Conservation (phyloP, 1,284 basidiomycete species). For the Phylloboletellus chloephorus region DNA sequence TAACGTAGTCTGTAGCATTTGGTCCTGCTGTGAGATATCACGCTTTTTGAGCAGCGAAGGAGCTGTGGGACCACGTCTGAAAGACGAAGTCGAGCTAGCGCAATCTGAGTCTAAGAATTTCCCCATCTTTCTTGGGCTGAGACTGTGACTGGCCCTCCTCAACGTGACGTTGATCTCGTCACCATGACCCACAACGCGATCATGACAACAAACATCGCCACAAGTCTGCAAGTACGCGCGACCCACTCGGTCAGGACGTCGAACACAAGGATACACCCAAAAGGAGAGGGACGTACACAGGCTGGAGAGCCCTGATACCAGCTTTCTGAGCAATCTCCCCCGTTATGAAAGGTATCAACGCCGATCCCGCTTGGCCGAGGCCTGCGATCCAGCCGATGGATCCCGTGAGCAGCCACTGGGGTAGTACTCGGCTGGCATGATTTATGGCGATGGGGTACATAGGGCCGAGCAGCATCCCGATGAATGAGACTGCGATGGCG, state of each 20-base stretch:
- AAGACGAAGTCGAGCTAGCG: no score
- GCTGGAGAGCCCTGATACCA: constrained; percentile 47
- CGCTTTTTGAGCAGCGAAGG: no score
- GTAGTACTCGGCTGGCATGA: constrained; percentile 42
- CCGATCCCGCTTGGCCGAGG: constrained; percentile 49
- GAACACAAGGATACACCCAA: no score
- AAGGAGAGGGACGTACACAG: constrained; percentile 38
- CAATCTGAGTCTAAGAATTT: no score
- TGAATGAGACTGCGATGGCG: constrained; percentile 48
- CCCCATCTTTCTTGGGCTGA: not conserved
- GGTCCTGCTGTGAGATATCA: no score
- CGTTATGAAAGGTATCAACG: constrained; percentile 50
- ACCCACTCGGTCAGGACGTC: no score
- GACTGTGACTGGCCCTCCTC: no score
- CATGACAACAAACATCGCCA: constrained; percentile 40
- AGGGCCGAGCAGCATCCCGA: constrained; percentile 50
- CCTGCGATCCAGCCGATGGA: constrained; percentile 52
- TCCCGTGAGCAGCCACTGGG: constrained; percentile 42
- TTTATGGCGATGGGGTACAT: constrained; percentile 53
- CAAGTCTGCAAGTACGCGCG: constrained; percentile 29
- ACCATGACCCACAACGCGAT: constrained; percentile 37
- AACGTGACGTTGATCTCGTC: constrained; percentile 15
- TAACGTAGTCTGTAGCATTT: no score
- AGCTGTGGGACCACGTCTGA: no score
- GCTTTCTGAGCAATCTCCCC: constrained; percentile 44